Evolutionary conservation across 1,284 basidiomycete species (phyloP), one percentile per base, ranked within the genome.

Genomic region (Marasmius fiardii): DNA sequence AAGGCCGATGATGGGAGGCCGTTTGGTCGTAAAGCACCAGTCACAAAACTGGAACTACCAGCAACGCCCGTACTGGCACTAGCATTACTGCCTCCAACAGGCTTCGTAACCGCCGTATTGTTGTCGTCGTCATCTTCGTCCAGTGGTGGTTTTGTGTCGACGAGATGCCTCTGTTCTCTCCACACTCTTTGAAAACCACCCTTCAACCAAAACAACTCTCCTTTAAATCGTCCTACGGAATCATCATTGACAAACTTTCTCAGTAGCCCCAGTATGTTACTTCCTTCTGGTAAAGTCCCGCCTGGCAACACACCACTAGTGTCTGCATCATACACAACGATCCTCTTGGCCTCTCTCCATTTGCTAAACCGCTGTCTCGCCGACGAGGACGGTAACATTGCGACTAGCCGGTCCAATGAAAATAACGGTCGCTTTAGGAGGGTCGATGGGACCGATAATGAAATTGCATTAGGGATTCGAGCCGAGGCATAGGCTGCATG

Each of bases 381-480:
- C 1, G 75, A 65, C 4, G 72, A 57, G 0, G 84, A 82, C 3
- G 85, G 80, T 16, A 96, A 80, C 86, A 94, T 93, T 24, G 83
- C 82, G 1, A 81, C 72, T 11, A 96, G 79, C 44, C 86, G 86
- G 33, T 83, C 75, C 8, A 95, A 79, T 24, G 88, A 86, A 72
- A 93, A 95, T 5, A 85, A 78, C 0, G 92, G 92, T 0, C 94
- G 86, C 59, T 93, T 93, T 65, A 99, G 87, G 24, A 98, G 84
- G 0, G 95, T 98, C 3, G 94, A 95, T 0, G 95, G 95, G 4
- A 97, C 91, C 47, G 92, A 93, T 56, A 98, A 82, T 43, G 93
- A 93, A 59, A 97, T 77, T n/a, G 95, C 88, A 43, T 74, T 65
- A 28, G 80, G 79, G 28, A 95, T 63, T 51, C 93, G 87, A 11